Percentiles rank a stretch among this genome's conserved stretches.
Evolutionary conservation across 2,329 filamentous ascomycete species (phyloP).

Genomic region (Paracamarosporium sp.): DNA sequence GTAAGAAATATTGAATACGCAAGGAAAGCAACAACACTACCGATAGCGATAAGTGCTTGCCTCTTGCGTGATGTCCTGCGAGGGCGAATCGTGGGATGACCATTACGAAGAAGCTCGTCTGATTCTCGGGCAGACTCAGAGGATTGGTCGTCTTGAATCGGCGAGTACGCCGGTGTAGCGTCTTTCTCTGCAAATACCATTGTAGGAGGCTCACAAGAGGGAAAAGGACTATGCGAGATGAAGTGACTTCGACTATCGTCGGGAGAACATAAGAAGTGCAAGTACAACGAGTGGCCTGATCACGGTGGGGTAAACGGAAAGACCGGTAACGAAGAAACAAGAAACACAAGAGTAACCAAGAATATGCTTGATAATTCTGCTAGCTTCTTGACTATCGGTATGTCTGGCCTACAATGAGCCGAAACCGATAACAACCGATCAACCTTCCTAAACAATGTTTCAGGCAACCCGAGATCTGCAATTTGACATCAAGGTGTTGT

Average conservation of each 20-base stretch:
- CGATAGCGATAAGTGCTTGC: neutral
- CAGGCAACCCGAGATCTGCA: conserved; percentile 2
- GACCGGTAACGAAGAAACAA: conserved; percentile 1
- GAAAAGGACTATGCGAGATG: neutral
- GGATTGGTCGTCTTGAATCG: conserved; percentile 1
- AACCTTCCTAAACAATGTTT: neutral
- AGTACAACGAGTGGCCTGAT: neutral
- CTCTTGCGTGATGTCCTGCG: neutral
- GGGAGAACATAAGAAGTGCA: neutral
- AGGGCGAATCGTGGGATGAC: neutral
- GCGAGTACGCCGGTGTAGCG: conserved; percentile 1
- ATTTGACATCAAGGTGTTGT: neutral
- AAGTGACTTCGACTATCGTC: neutral
- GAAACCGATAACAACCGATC: neutral
- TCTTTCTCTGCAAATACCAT: conserved; percentile 2
- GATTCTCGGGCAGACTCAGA: conserved; percentile 2
- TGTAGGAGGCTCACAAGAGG: neutral
- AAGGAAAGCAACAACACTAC: neutral
- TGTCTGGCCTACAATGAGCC: neutral
- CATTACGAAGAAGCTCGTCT: conserved; percentile 1
- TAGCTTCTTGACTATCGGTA: neutral
- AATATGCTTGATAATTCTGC: neutral
- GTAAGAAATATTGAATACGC: neutral
- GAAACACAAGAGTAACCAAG: neutral
- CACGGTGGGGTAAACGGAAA: neutral